phyloP scores from a whole-genome alignment of 306 rosid species.

The Quercus cerris region DNA sequence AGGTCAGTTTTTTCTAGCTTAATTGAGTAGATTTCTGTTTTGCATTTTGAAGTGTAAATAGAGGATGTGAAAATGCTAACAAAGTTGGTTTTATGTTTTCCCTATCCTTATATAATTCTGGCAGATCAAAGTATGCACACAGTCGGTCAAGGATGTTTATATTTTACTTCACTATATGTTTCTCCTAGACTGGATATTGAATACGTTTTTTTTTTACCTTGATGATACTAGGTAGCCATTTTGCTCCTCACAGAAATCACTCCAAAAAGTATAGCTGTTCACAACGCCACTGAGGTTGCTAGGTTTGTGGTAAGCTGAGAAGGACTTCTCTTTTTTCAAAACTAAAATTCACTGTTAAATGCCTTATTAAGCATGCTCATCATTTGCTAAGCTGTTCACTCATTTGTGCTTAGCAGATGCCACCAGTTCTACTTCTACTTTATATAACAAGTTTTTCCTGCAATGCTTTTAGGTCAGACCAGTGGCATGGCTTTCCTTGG shows the following conservation, averaged over 20 bases:
- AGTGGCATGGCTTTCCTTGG: constrained; percentile 97
- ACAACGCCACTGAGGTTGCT: constrained; percentile 94
- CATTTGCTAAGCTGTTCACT: constrained; percentile 2
- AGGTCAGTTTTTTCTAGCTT: not conserved
- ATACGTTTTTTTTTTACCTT: constrained; percentile 3
- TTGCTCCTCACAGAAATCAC: constrained; percentile 99
- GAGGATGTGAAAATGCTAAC: not conserved
- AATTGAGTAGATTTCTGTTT: not conserved
- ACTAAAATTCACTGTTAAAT: not conserved
- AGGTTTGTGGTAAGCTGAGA: constrained; percentile 86
- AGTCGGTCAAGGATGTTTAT: not conserved
- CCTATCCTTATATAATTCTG: not conserved
- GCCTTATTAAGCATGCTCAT: constrained; percentile 4
- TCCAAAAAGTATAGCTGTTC: constrained; percentile 97
- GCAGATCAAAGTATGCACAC: not conserved
- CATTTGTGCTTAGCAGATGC: constrained; percentile 8
- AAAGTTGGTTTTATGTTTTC: not conserved
- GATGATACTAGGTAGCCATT: constrained; percentile 76
- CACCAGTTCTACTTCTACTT: constrained; percentile 16
- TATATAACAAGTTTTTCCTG: constrained; percentile 23
- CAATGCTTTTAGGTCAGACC: constrained; percentile 85
- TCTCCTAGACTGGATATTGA: not conserved
- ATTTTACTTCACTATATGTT: not conserved
- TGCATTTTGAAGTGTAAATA: not conserved
- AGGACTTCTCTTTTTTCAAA: not conserved